Evolutionary conservation across 1,139 yeast species (phyloP).

Genomic region (Sugiyamaella japonica): DNA sequence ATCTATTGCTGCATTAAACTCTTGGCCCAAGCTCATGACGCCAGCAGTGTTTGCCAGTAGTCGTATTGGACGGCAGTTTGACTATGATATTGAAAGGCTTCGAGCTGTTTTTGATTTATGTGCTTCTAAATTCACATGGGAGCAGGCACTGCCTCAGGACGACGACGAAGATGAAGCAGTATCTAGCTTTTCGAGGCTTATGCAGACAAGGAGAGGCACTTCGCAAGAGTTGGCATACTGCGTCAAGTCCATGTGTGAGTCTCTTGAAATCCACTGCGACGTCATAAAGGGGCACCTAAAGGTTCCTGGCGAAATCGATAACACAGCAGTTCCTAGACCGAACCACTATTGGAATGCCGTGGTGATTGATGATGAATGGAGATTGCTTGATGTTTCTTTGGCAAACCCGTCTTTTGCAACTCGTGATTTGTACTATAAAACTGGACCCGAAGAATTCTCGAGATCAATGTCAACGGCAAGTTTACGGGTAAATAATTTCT

Average conservation of each 20-base stretch:
- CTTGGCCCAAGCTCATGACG: slow-evolving; percentile 44
- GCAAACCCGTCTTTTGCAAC: slow-evolving; percentile 59
- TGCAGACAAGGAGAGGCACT: slow-evolving; percentile 53
- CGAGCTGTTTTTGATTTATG: slow-evolving; percentile 64
- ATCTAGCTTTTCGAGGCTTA: slow-evolving; percentile 33
- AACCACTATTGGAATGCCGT: slow-evolving; percentile 92
- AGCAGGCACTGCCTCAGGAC: slow-evolving; percentile 31
- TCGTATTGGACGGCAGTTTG: slow-evolving; percentile 47
- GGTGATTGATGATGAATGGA: slow-evolving; percentile 70
- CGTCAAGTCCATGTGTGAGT: slow-evolving; percentile 69
- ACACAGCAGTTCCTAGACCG: slow-evolving; percentile 49
- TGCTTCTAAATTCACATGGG: slow-evolving; percentile 50
- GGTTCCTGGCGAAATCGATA: slow-evolving; percentile 60
- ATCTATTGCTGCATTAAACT: slow-evolving; percentile 33
- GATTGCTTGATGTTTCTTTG: slow-evolving; percentile 68
- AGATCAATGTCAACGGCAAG: slow-evolving; percentile 2
- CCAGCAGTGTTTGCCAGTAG: slow-evolving; percentile 52
- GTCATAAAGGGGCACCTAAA: slow-evolving; percentile 82
- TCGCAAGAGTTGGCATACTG: slow-evolving; percentile 76
- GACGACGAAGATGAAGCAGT: slow-evolving; percentile 24
- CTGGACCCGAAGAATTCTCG: background rate
- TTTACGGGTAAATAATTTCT: slow-evolving; percentile 45
- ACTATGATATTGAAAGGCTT: slow-evolving; percentile 52
- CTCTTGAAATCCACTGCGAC: slow-evolving; percentile 71
- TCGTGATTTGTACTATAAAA: slow-evolving; percentile 31